Evolutionary conservation across 2,329 filamentous ascomycete species (phyloP), one percentile per base, ranked within the genome.

Genomic region (Fusarium acutatum): DNA sequence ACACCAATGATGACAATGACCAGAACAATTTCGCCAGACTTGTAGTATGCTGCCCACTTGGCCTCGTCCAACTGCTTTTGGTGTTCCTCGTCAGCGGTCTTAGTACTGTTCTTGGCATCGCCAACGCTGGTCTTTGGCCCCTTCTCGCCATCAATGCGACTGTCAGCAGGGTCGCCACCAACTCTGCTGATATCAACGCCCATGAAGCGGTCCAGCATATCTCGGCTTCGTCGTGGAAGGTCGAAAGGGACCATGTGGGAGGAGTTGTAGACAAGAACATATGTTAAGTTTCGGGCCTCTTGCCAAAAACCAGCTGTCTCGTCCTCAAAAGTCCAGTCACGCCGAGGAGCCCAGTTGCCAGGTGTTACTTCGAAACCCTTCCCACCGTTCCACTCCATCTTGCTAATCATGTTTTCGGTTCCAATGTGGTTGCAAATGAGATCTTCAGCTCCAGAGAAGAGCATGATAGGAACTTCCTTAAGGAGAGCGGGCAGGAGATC

Each of bases 191-290:
- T 97, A 80, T 98, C 95, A 44, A 99, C 94, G 54, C 91, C 90
- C 88, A 98, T 94, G 84, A 99, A 97, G 44, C 96, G 93, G 82
- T 99, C 96, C 22, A 99, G 90, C 96, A 99, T 99, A 81, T 98
- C 96, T 70, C 96, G 90, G 26, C 92, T 93, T 69, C 95, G 92
- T 53, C 94, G 91, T 3, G 96, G 92, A 77, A 93, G 93, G 82
- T 99, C 96, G 79, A 96, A 98, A 2, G 96, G 97, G 3, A 99
- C 96, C 96, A 99, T 99, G 83, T 99, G 96, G 56, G 94, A 97
- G 22, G 94, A 91, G 82, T 99, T 97, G 86, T 97, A 94, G 84
- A 98, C 97, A 44, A 97, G 87, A 37, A 99, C 92, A 80, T 99
- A 99, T 2, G 96, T 98, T 69, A 99, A 84, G 83, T 99, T 99